phyloP scores from a whole-genome alignment of 345 rosid species.

The Salix koriyanagi region DNA sequence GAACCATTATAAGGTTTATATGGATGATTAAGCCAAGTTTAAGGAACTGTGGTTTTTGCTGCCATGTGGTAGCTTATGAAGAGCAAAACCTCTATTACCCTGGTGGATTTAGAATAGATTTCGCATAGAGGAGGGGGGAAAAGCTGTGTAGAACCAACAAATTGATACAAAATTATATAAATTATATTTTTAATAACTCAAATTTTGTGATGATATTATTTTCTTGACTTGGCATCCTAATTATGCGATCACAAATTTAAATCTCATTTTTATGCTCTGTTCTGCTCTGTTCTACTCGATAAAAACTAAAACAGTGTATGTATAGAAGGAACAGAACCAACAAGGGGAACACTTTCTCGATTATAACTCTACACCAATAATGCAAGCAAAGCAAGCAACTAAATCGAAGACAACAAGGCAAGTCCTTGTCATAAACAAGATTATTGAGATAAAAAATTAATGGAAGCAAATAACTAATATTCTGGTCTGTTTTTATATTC shows the following conservation, averaged over 20 bases:
- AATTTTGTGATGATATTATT: no score
- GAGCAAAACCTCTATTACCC: not conserved
- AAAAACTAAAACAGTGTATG: no score
- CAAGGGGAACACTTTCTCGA: not conserved
- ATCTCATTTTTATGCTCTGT: no score
- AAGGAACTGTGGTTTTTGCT: constrained; percentile 3
- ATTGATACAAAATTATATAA: no score
- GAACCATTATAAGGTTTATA: not conserved
- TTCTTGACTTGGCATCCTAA: no score
- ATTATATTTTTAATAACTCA: no score
- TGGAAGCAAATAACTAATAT: not conserved
- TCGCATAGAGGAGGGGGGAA: not conserved
- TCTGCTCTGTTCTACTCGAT: no score
- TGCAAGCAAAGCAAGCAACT: constrained; percentile 16
- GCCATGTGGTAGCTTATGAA: not conserved
- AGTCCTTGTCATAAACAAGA: constrained; percentile 4
- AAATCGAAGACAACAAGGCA: not conserved
- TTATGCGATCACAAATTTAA: no score
- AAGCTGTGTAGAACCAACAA: not conserved
- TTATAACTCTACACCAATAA: constrained; percentile 20
- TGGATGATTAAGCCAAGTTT: not conserved
- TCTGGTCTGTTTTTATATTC: not conserved
- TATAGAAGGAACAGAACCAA: not conserved
- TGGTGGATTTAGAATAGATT: not conserved
- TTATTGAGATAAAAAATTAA: not conserved